Evolutionary conservation across 1,284 basidiomycete species (phyloP), one percentile per base, ranked within the genome.

Genomic region (Austroboletus olivaceoglutinosus): DNA sequence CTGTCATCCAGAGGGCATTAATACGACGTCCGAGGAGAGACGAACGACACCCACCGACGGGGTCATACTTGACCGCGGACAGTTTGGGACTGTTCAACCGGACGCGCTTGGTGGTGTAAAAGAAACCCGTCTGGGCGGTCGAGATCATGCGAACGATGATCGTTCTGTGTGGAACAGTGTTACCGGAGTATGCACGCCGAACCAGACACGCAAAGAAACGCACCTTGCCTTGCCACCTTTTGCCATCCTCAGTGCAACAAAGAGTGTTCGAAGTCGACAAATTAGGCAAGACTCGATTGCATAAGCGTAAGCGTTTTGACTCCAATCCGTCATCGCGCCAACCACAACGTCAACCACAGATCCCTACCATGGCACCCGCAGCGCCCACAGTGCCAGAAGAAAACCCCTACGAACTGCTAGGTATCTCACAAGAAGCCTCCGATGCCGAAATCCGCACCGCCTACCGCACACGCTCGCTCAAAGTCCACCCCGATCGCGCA

Each of bases 11-110:
- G 34, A 27, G 18, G 19, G 3, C 2, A 45, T 63, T 18, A 58
- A 30, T 22, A 50, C 15, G 1, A 21, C 4, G 21, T 18, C 5
- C 9, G 7, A 30, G 4, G 38, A 39, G n/a, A 37, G 12, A 15
- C 10, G 25, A 45, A 16, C 15, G 42, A 34, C n/a, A 70, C 83
- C 57, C 65, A 92, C 92, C 90, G 69, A 76, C 74, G 2, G 91
- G 91, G 64, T 95, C 92, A 70, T 93, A 95, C 71, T 95, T 94
- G 61, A 94, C 87, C 33, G 88, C 85, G 31, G 87, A 82, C 50
- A 95, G 73, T 68, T 81, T 86, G 21, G 88, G 82, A 5, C 82
- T 85, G 60, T 82, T 64, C 47, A 62, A 69, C 29, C 92, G 78
- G 43, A 86, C 71, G 21, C 91, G 79, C 57, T 84, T 80, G 4